A percentile compares a stretch with the other conserved stretches of the same genome.
Evolutionary conservation across 495 filamentous ascomycete genomes (phyloP).

Genomic region (Xylaria curta): DNA sequence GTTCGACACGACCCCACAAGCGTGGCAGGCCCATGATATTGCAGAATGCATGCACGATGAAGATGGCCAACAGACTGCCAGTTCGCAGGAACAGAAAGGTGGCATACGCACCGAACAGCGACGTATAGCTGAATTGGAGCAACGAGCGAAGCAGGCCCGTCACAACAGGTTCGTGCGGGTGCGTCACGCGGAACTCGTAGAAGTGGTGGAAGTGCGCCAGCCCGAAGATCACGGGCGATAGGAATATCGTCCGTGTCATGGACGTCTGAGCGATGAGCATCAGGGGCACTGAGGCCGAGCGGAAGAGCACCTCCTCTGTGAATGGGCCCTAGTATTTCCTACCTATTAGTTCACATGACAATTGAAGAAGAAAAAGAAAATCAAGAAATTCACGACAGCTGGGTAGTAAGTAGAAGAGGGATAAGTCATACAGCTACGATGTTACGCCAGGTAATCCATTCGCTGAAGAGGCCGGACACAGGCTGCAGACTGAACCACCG

Average conservation of each 20-base stretch:
- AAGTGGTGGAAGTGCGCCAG: constrained; percentile 95
- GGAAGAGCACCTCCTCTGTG: constrained; percentile 93
- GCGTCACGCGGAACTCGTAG: constrained; percentile 87
- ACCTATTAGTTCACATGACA: not conserved
- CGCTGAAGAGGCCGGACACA: constrained; percentile 37
- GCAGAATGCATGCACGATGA: constrained; percentile 85
- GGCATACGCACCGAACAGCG: constrained; percentile 90
- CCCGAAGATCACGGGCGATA: constrained; percentile 89
- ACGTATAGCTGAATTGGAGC: constrained; percentile 91
- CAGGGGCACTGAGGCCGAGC: constrained; percentile 80
- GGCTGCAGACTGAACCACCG: constrained; percentile 60
- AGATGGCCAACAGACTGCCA: constrained; percentile 74
- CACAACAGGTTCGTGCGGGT: constrained; percentile 69
- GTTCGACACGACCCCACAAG: constrained; percentile 77
- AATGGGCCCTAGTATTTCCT: constrained; percentile 71
- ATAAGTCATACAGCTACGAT: constrained; percentile 52
- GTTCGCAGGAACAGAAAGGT: constrained; percentile 90
- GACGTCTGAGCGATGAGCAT: constrained; percentile 74
- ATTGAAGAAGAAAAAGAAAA: not conserved
- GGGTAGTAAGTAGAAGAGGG: constrained; percentile 6
- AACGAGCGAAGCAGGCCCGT: constrained; percentile 70
- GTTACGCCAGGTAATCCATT: constrained; percentile 65
- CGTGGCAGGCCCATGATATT: constrained; percentile 91
- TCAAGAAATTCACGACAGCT: not conserved
- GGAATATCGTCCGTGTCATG: constrained; percentile 68